These are phyloP conservation scores for Sugiyamaella chiloensis DNA, from an alignment of 805 yeast genomes.

Conservation along the genomic window DNA sequence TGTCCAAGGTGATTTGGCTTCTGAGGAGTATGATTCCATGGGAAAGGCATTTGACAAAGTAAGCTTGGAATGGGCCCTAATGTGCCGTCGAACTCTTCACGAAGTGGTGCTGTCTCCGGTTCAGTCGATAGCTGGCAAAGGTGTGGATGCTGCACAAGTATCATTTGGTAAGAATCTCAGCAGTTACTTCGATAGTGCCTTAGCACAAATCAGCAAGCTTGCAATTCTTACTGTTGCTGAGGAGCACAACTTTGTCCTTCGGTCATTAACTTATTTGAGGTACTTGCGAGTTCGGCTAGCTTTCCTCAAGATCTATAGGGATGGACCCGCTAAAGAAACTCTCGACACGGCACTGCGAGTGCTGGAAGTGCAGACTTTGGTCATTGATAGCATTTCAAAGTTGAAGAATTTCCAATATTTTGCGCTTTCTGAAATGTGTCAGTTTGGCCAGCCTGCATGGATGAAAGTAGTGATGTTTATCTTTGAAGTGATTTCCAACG, in stretches of 20 bases:
- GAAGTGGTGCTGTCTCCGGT: constrained; percentile 15
- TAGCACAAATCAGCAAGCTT: constrained; percentile 1
- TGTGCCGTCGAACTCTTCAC: constrained; percentile 13
- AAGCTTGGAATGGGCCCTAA: constrained; percentile 13
- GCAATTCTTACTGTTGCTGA: not conserved
- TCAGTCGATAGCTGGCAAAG: not conserved
- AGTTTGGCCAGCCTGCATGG: constrained; percentile 10
- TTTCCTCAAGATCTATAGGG: constrained; percentile 1
- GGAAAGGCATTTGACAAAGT: constrained; percentile 4
- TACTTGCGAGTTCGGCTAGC: constrained; percentile 8
- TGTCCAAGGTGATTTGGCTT: not conserved
- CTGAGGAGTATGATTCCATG: constrained; percentile 6
- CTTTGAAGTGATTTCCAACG: constrained; percentile 5
- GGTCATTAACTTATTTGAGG: constrained; percentile 1
- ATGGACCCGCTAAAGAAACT: not conserved
- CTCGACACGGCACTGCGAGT: constrained; percentile 10
- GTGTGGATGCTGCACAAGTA: not conserved
- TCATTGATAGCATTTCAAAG: constrained; percentile 6
- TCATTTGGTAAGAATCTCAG: constrained; percentile 1
- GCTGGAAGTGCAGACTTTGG: constrained; percentile 10
- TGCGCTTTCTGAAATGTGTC: constrained; percentile 5
- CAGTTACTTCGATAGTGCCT: not conserved
- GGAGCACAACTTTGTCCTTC: constrained; percentile 11
- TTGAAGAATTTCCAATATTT: constrained; percentile 2
- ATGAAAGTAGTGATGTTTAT: constrained; percentile 13